A percentile compares a stretch with the other conserved stretches of the same genome.
Evolutionary conservation across 1,139 yeast species (phyloP).

Genomic region (Pichia kudriavzevii): DNA sequence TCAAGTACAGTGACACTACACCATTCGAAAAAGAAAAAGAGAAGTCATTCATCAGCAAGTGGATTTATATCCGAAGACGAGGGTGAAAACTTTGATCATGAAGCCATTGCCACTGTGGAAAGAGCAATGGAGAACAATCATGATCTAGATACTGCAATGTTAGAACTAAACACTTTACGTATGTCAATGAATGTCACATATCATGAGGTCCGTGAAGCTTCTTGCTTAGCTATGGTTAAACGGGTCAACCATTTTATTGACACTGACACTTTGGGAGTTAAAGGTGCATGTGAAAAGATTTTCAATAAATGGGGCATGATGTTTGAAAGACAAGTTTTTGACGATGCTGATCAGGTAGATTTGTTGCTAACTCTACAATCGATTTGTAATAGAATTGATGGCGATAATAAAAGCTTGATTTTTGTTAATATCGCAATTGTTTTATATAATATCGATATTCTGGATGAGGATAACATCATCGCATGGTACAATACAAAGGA

Average conservation of each 20-base stretch:
- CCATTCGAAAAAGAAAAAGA: slow-evolving; percentile 34
- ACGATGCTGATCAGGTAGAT: slow-evolving; percentile 68
- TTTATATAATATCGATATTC: slow-evolving; percentile 71
- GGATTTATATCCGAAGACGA: slow-evolving; percentile 34
- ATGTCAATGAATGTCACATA: slow-evolving; percentile 97
- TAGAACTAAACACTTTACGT: slow-evolving; percentile 87
- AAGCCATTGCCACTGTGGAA: slow-evolving; percentile 89
- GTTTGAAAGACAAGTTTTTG: slow-evolving; percentile 76
- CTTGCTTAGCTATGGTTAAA: slow-evolving; percentile 61
- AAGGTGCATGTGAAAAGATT: slow-evolving; percentile 68
- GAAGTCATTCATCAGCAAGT: slow-evolving; percentile 40
- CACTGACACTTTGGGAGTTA: slow-evolving; percentile 66
- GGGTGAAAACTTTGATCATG: slow-evolving; percentile 77
- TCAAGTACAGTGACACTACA: slow-evolving; percentile 37
- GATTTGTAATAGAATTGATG: slow-evolving; percentile 33
- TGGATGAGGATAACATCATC: slow-evolving; percentile 74
- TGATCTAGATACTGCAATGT: slow-evolving; percentile 83
- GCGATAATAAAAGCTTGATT: slow-evolving; percentile 38
- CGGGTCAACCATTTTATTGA: slow-evolving; percentile 66
- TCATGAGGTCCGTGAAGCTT: slow-evolving; percentile 84
- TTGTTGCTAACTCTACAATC: slow-evolving; percentile 53
- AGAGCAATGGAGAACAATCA: slow-evolving; percentile 90
- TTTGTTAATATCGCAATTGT: slow-evolving; percentile 59
- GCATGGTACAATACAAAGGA: slow-evolving; percentile 67
- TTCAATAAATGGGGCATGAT: slow-evolving; percentile 76